These are phyloP conservation scores for Claviceps sp. DNA, from an alignment of 2,329 filamentous ascomycete species.

Conservation along the genomic window DNA sequence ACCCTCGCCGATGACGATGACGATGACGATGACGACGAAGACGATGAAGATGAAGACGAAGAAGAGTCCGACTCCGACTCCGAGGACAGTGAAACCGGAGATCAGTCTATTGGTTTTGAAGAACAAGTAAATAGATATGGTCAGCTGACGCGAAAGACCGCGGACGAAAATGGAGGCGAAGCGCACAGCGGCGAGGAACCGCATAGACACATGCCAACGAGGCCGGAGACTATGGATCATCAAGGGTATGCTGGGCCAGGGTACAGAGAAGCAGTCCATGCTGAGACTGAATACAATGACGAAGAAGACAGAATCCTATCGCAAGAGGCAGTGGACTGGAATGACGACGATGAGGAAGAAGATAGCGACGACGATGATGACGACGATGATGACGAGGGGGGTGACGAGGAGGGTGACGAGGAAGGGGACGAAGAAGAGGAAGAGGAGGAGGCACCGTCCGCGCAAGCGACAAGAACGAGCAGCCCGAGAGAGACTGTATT, in stretches of 20 bases:
- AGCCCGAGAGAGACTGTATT: conserved; percentile 24
- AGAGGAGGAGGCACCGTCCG: conserved; percentile 1
- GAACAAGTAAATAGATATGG: conserved; percentile 14
- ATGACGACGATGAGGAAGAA: conserved; percentile 4
- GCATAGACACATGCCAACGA: background rate
- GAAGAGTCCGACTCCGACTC: conserved; percentile 7
- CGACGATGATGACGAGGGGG: background rate
- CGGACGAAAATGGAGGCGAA: background rate
- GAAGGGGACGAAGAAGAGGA: conserved; percentile 2
- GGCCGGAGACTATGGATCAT: background rate
- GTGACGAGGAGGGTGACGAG: background rate
- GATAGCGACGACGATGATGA: conserved; percentile 10
- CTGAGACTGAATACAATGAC: conserved; percentile 11
- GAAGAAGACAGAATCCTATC: background rate
- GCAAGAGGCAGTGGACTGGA: background rate
- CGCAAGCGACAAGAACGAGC: conserved; percentile 5
- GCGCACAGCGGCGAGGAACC: background rate
- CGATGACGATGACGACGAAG: conserved; percentile 16
- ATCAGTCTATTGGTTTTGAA: conserved; percentile 17
- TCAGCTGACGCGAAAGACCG: background rate
- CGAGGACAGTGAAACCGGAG: conserved; percentile 8
- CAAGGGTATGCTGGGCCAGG: background rate
- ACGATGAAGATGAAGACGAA: conserved; percentile 17
- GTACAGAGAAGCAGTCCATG: conserved; percentile 15
- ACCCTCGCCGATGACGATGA: conserved; percentile 9